Percentiles rank a stretch among this genome's conserved stretches.
These are phyloP conservation scores for Leishmania tropica DNA, from an alignment of 208 protist genomes.

Conservation along the genomic window DNA sequence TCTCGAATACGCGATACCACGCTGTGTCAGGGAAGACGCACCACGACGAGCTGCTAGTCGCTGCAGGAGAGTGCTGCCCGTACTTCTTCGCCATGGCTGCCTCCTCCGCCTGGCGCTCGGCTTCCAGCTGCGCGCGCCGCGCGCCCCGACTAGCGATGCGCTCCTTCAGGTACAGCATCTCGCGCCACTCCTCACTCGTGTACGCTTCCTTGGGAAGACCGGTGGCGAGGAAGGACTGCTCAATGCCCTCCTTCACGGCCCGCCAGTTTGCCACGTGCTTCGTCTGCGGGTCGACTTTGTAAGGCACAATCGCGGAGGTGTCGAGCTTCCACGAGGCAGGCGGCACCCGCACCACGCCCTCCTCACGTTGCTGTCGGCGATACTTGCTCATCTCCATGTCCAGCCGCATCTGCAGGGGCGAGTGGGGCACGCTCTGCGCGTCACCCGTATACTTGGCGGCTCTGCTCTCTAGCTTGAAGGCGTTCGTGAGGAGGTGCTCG, in stretches of 20 bases:
- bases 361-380: slow-evolving; percentile 81
- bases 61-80: neutral
- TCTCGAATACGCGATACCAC: slow-evolving; percentile 84
- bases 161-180: slow-evolving; percentile 66
- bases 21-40: slow-evolving; percentile 75
- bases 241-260: slow-evolving; percentile 87
- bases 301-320: slow-evolving; percentile 77
- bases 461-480: slow-evolving; percentile 52
- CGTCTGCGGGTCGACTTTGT: slow-evolving; percentile 72
- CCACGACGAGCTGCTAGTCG: neutral
- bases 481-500: slow-evolving; percentile 88
- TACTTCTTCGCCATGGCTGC: slow-evolving; percentile 24
- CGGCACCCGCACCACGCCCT: slow-evolving; percentile 88
- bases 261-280: slow-evolving; percentile 86
- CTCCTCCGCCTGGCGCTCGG: slow-evolving; percentile 41
- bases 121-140: slow-evolving; percentile 56
- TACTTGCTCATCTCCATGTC: slow-evolving; percentile 86
- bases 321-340: slow-evolving; percentile 75
- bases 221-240: slow-evolving; percentile 79
- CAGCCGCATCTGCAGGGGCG: slow-evolving; percentile 83
- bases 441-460: slow-evolving; percentile 72
- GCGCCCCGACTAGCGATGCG: slow-evolving; percentile 52
- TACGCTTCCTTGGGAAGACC: slow-evolving; percentile 83
- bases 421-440: slow-evolving; percentile 70
- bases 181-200: slow-evolving; percentile 70